Evolutionary conservation across 495 filamentous ascomycete genomes (phyloP).

Genomic region (Hypoxylon intermedium): DNA sequence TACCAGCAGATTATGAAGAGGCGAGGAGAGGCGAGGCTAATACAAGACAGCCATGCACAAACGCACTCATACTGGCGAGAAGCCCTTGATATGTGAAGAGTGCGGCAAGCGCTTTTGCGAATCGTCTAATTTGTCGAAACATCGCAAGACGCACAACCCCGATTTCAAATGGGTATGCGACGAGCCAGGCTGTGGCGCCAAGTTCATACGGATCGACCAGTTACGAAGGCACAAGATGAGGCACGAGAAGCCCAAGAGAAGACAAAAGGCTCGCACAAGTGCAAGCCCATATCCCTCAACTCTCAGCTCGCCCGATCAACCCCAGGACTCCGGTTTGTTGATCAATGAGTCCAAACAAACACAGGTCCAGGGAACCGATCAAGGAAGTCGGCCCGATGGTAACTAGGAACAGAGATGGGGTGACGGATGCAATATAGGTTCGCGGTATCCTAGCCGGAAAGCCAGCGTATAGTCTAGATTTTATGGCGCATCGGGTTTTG

Average conservation of each 20-base stretch:
- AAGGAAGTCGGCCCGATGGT: too few species aligned
- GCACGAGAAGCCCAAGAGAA: constrained; percentile 40
- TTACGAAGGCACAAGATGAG: constrained; percentile 54
- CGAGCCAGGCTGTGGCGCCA: constrained; percentile 55
- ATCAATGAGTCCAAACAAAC: too few species aligned
- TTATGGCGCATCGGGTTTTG: too few species aligned
- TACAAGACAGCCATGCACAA: constrained; percentile 59
- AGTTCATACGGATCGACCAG: constrained; percentile 65
- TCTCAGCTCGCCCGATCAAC: constrained; percentile 12
- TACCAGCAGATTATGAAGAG: constrained; percentile 4
- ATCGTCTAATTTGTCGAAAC: constrained; percentile 64
- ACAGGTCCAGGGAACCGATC: too few species aligned
- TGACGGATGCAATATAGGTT: too few species aligned
- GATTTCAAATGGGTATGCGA: constrained; percentile 57
- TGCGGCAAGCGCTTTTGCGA: constrained; percentile 61
- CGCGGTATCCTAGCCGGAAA: too few species aligned
- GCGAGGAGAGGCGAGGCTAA: constrained; percentile 24
- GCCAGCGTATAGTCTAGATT: too few species aligned
- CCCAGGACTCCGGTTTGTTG: not conserved
- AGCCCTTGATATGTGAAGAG: constrained; percentile 55
- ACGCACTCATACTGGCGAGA: constrained; percentile 61
- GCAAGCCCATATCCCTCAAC: not conserved
- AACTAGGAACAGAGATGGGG: too few species aligned
- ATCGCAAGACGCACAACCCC: constrained; percentile 59
- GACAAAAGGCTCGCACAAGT: constrained; percentile 15